Evolutionary conservation across 1,139 yeast genomes (phyloP), one percentile per base, ranked within the genome.

Genomic region (Yamadazyma sp.): DNA sequence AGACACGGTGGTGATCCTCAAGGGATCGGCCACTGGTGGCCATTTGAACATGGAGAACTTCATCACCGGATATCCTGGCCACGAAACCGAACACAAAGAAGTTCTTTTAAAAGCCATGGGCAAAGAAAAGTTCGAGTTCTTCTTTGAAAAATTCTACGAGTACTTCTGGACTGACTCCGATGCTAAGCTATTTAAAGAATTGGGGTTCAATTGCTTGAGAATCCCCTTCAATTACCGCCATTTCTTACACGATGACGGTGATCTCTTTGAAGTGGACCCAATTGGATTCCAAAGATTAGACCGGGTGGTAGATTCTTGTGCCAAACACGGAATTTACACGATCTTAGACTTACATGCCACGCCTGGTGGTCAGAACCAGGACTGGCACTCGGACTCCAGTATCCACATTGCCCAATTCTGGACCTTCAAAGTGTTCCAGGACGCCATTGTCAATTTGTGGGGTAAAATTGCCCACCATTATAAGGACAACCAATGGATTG

Each of bases 281-380:
- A 57, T 61, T 33, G 76, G 77, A 2, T 71, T 70, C 45, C 60
- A 61, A 44, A 56, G 63, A 38, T 53, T 71, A 42, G 75, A 71
- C 46, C 54, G 59, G 13, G 52, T 70, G 32, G 61, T 71, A 27
- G 60, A 70, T 38, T 52, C 61, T 29, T 70, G 76, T 48, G 48
- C 72, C 28, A 54, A 56, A 31, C 53, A 62, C 37, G 65, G 66
- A 4, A 64, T 71, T 37, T 71, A 70, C 47, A 66, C 73, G 28
- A 60, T 70, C 38, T 61, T 71, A 35, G 77, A 71, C 44, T 61
- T 71, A 31, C 76, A 71, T 45, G 60, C 76, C 9, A 62, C 58
- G 18, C 76, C 76, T 9, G 76, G 76, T 18, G 76, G 76, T 14
- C 76, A 70, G 50, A 70, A 68, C 48, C 76, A 70, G 51, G 76